These are phyloP conservation scores for Bombardia bombarda DNA, from an alignment of 495 filamentous ascomycete species.

Conservation along the genomic window DNA sequence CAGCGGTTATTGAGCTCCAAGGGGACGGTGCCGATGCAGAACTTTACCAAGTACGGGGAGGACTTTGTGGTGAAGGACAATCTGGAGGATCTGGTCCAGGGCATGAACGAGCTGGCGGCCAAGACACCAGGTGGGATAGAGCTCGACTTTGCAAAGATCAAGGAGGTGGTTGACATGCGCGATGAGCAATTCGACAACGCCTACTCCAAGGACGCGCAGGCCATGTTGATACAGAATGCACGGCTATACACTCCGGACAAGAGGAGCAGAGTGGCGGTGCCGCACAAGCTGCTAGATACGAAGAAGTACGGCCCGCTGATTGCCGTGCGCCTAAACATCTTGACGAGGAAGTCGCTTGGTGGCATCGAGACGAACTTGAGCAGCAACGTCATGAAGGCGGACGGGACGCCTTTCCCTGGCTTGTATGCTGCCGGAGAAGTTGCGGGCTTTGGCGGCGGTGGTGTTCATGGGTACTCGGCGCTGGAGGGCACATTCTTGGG, in stretches of 20 bases:
- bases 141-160: conserved; percentile 29
- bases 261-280: conserved; percentile 32
- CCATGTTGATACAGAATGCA: conserved; percentile 43
- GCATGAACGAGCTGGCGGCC: conserved; percentile 41
- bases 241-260: conserved; percentile 41
- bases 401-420: conserved; percentile 35
- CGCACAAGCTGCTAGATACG: conserved; percentile 36
- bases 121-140: conserved; percentile 16
- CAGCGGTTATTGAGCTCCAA: conserved; percentile 39
- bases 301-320: conserved; percentile 40
- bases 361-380: conserved; percentile 45
- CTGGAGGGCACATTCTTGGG: conserved; percentile 42
- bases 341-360: conserved; percentile 45
- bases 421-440: conserved; percentile 47
- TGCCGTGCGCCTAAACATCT: conserved; percentile 42
- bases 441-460: conserved; percentile 46
- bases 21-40: conserved; percentile 38
- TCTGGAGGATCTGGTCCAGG: conserved; percentile 35
- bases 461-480: conserved; percentile 43
- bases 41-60: conserved; percentile 40
- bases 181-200: conserved; percentile 40
- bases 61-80: conserved; percentile 42
- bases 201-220: conserved; percentile 45
- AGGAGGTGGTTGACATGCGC: conserved; percentile 33
- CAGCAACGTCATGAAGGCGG: conserved; percentile 36